These are phyloP conservation scores for Pseudogymnoascus sp. DNA, from an alignment of 2,329 filamentous ascomycete genomes.

Conservation along the genomic window DNA sequence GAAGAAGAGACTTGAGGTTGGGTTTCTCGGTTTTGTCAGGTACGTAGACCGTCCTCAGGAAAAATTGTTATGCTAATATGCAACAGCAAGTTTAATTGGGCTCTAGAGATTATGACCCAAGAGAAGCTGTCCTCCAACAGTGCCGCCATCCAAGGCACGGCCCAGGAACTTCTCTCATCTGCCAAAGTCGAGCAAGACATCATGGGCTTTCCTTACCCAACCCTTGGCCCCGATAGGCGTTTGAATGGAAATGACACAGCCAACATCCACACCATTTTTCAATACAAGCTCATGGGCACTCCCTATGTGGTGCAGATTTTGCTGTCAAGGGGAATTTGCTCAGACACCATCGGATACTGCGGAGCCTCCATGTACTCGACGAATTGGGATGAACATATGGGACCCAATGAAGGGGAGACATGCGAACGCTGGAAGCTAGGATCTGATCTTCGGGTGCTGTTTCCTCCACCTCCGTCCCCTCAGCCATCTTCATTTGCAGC, in stretches of 20 bases:
- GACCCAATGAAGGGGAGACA: constrained; percentile 14
- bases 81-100: constrained; percentile 25
- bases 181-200: constrained; percentile 14
- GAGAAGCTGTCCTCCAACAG: constrained; percentile 12
- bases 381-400: constrained; percentile 19
- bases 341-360: constrained; percentile 17
- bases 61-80: not conserved
- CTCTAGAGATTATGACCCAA: constrained; percentile 26
- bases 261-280: constrained; percentile 21
- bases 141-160: constrained; percentile 15
- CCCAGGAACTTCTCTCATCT: constrained; percentile 13
- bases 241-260: constrained; percentile 19
- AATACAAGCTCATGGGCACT: constrained; percentile 20
- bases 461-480: constrained; percentile 16
- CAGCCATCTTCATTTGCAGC: not conserved
- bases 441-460: constrained; percentile 18
- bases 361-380: constrained; percentile 25
- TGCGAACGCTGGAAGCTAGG: constrained; percentile 20
- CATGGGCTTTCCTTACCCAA: constrained; percentile 23
- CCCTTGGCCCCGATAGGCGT: constrained; percentile 15
- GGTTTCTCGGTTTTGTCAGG: not conserved
- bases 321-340: constrained; percentile 23
- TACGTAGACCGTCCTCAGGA: not conserved
- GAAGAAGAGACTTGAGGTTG: constrained; percentile 10
- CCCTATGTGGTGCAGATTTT: constrained; percentile 27